Conservation (phyloP, 2,329 filamentous ascomycete species). For the Rhynchosporium graminicola region DNA sequence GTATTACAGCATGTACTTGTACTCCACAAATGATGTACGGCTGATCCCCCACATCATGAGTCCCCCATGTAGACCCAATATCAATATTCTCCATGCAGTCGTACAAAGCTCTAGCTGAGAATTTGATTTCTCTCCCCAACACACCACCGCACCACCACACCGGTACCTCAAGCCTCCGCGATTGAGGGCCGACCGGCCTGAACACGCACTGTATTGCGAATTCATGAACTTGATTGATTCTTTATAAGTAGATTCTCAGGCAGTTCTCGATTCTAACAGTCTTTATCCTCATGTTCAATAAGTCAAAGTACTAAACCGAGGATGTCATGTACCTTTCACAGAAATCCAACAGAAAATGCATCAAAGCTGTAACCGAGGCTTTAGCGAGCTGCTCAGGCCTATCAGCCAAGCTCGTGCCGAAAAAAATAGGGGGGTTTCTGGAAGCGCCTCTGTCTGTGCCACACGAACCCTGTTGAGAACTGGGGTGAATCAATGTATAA, state of each 20-base stretch:
- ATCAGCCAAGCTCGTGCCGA: neutral
- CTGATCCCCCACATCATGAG: neutral
- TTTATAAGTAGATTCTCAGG: too few relatives aligned
- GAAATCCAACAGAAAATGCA: too few relatives aligned
- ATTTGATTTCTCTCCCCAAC: too few relatives aligned
- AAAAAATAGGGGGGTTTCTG: neutral
- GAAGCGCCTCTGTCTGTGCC: neutral
- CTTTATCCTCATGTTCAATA: too few relatives aligned
- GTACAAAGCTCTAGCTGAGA: neutral
- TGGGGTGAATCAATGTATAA: neutral
- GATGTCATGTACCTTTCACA: too few relatives aligned
- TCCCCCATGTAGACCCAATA: neutral
- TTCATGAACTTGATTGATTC: too few relatives aligned
- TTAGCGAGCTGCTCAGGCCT: conserved; percentile 8
- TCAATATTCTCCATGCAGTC: conserved; percentile 6
- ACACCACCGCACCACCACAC: too few relatives aligned
- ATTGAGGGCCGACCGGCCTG: too few relatives aligned
- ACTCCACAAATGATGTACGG: neutral
- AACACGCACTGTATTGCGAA: too few relatives aligned
- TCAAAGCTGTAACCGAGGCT: neutral
- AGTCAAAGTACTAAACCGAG: too few relatives aligned
- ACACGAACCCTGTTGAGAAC: conserved; percentile 9
- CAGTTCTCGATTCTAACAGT: too few relatives aligned
- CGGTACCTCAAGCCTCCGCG: too few relatives aligned
- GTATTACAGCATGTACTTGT: conserved; percentile 8